phyloP scores from a whole-genome alignment of 2,329 filamentous ascomycete species.

The Sordariomycetes sp. region DNA sequence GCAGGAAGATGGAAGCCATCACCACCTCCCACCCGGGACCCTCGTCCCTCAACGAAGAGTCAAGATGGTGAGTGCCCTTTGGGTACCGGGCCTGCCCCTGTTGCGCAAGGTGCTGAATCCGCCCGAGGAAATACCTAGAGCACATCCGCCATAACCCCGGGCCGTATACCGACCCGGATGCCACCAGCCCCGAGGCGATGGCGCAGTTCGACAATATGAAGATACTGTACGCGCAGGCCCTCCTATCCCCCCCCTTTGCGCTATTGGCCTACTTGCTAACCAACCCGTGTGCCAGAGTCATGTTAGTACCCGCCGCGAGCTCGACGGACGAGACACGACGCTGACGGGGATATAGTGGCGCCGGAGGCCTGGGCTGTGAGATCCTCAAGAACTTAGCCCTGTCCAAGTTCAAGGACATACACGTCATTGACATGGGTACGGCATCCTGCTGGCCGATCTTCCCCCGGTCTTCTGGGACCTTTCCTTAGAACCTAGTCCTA shows the following conservation, averaged over 20 bases:
- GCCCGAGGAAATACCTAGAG: constrained; percentile 72
- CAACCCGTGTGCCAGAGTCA: constrained; percentile 26
- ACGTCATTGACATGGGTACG: constrained; percentile 96
- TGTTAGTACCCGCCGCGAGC: constrained; percentile 21
- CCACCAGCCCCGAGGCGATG: constrained; percentile 36
- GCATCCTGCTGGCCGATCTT: constrained; percentile 1
- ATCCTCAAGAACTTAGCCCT: constrained; percentile 93
- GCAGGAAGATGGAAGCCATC: neutral
- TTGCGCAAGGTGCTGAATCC: constrained; percentile 7
- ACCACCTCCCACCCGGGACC: neutral
- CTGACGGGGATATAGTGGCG: constrained; percentile 48
- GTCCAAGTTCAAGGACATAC: constrained; percentile 91
- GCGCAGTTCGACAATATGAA: constrained; percentile 55
- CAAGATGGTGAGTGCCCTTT: constrained; percentile 3
- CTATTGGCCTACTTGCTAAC: neutral
- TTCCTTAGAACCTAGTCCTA: neutral
- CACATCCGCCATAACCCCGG: constrained; percentile 63
- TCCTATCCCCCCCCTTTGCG: neutral
- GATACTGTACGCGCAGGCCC: constrained; percentile 45
- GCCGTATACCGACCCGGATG: constrained; percentile 63
- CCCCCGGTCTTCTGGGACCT: too few relatives aligned
- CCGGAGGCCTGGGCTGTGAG: constrained; percentile 88
- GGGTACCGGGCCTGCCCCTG: neutral
- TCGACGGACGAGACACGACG: constrained; percentile 6
- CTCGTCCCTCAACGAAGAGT: neutral